Evolutionary conservation across 2,329 filamentous ascomycete species (phyloP).

Genomic region (Diatrype stigma): DNA sequence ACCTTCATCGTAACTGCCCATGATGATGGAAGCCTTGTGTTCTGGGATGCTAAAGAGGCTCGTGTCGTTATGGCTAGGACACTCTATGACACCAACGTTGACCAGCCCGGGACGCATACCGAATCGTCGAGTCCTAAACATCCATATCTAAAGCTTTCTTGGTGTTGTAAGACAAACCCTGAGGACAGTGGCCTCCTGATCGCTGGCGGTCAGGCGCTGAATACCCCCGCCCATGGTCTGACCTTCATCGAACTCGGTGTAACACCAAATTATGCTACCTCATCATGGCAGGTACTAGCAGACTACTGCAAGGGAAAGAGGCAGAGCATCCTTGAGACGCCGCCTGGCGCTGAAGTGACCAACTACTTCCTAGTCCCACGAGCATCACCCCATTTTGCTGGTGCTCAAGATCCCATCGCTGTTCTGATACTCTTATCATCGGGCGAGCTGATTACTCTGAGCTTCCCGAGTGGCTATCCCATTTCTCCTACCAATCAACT

Average conservation of each 20-base stretch:
- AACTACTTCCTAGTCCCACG: constrained; percentile 84
- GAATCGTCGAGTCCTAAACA: constrained; percentile 59
- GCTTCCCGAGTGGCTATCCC: constrained; percentile 86
- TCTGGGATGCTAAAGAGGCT: constrained; percentile 92
- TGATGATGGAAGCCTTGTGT: constrained; percentile 85
- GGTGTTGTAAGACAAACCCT: constrained; percentile 92
- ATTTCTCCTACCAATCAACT: constrained; percentile 92
- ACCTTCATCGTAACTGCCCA: constrained; percentile 84
- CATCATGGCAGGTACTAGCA: constrained; percentile 78
- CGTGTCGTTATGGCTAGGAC: constrained; percentile 80
- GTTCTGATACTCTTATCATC: constrained; percentile 75
- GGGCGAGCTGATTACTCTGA: constrained; percentile 84
- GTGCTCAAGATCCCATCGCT: constrained; percentile 86
- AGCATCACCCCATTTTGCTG: constrained; percentile 76
- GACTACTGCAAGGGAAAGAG: constrained; percentile 77
- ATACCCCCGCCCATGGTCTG: constrained; percentile 67
- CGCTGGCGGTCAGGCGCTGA: constrained; percentile 71
- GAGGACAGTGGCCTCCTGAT: constrained; percentile 89
- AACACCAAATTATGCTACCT: constrained; percentile 88
- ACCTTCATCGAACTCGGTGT: constrained; percentile 86
- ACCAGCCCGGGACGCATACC: constrained; percentile 55
- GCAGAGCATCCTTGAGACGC: constrained; percentile 68
- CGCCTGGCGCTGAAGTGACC: constrained; percentile 69
- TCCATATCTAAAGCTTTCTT: constrained; percentile 74
- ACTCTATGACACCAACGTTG: constrained; percentile 67